Base-by-base conservation (phyloP, 2,329 filamentous ascomycete species). In the Aspergillus pseudoglaucus region DNA sequence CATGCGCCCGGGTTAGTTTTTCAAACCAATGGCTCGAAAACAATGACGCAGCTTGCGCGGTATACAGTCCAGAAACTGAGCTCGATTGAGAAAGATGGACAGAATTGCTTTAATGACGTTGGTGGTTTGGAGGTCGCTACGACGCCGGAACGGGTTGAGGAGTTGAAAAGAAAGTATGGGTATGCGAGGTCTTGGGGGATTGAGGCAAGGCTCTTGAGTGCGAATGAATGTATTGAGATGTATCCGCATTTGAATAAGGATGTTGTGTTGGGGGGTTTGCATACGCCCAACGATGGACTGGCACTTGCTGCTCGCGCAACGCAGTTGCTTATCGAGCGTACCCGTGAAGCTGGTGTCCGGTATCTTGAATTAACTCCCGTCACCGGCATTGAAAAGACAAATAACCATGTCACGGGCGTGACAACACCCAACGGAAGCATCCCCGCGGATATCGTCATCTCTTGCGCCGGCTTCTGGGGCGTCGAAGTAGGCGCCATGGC, bases 401-500 rank as follows among this genome's bases (percentile, higher is more conserved):
- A 72, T 6, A 72, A 74, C 15, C 71, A 63, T 2, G 79, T 83
- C 10, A 82, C 79, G 0, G 80, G 81, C 2, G 81, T 84, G 0
- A 65, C 53, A 1, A 82, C 79, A 0, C 65, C 69, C 1, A 63
- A 63, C 3, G 75, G 75, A 18, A 73, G 59, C 0, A 70, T 83
- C 17, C 67, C 76, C 0, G 81, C 81, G 0, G 81, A 84, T 47
- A 77, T 83, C 20, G 70, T 84, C 44, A 64, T 84, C 33, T 83
- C 80, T 1, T 84, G 81, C 51, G 81, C 80, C 6, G 81, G 81
- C 0, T 82, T 84, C 61, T 84, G 81, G 81, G 81, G 81, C 9
- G 81, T 83, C 6, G 81, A 84, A 58, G 69, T 84, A 6, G 81
- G 81, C 18, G 77, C 75, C 5, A 81, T 84, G 80, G 73, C 78